phyloP scores from a whole-genome alignment of 768 basidiomycete species.

The Boletus eberwhitei region DNA sequence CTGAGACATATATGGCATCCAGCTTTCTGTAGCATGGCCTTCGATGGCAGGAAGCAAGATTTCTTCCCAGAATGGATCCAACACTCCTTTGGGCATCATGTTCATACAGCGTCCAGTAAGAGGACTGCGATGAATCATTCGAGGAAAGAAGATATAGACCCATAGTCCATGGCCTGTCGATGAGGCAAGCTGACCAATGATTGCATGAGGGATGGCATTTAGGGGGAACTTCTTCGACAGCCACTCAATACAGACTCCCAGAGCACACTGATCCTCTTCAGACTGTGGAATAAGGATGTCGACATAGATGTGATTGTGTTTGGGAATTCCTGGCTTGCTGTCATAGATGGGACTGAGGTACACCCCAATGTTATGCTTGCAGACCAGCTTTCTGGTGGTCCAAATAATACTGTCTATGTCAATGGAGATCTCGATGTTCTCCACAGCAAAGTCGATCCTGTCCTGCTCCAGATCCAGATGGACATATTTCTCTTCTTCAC shows the following conservation, averaged over 20 bases:
- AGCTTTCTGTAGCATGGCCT: too few relatives aligned
- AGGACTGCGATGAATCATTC: constrained; percentile 5
- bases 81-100: too few relatives aligned
- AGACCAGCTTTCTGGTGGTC: not conserved
- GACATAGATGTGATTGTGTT: constrained; percentile 18
- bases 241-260: not conserved
- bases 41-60: too few relatives aligned
- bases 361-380: not conserved
- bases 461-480: constrained; percentile 1
- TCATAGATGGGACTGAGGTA: not conserved
- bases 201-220: constrained; percentile 1
- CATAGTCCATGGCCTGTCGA: not conserved
- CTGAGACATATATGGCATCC: not conserved
- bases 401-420: constrained; percentile 9
- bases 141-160: constrained; percentile 7
- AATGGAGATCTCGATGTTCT: not conserved
- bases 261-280: not conserved
- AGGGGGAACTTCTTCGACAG: constrained; percentile 4
- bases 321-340: not conserved
- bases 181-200: not conserved
- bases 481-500: not conserved
- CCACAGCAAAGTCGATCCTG: not conserved
- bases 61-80: too few relatives aligned
- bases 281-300: constrained; percentile 11
- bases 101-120: too few relatives aligned